Evolutionary conservation across 1,284 basidiomycete species (phyloP).

Genomic region (Abortiporus biennis): DNA sequence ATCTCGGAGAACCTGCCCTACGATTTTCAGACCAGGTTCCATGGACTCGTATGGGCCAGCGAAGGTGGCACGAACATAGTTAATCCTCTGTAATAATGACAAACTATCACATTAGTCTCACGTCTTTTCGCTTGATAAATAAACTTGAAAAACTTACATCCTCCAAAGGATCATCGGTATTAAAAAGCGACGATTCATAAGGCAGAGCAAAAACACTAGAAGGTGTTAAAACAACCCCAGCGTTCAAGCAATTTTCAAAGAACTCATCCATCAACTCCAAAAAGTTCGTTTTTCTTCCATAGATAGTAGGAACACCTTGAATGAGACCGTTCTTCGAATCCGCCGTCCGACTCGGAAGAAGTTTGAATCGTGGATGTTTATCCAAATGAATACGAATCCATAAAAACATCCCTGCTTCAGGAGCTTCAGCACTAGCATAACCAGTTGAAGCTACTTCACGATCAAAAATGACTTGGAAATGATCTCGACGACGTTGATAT

Average conservation of each 20-base stretch:
- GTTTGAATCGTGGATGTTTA: conserved; percentile 28
- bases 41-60: conserved; percentile 36
- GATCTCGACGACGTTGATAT: conserved; percentile 36
- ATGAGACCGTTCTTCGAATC: conserved; percentile 6
- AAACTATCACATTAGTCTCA: conserved; percentile 3
- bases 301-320: conserved; percentile 10
- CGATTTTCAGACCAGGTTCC: conserved; percentile 31
- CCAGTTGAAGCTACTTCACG: conserved; percentile 27
- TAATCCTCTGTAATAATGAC: conserved; percentile 23
- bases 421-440: conserved; percentile 25
- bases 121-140: not conserved
- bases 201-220: conserved; percentile 30
- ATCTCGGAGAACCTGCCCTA: no score
- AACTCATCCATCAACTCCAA: conserved; percentile 36
- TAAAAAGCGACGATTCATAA: conserved; percentile 15
- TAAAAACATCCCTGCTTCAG: conserved; percentile 41
- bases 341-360: no score
- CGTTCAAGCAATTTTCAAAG: conserved; percentile 29
- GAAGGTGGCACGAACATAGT: conserved; percentile 38
- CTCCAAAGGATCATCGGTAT: conserved; percentile 22
- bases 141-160: conserved; percentile 20
- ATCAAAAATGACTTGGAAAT: conserved; percentile 32
- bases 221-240: conserved; percentile 36
- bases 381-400: conserved; percentile 32
- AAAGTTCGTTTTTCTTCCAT: conserved; percentile 26